Evolutionary conservation across 192 early-diverging fungal species (phyloP).

Genomic region (Tieghemiomyces parasiticus): DNA sequence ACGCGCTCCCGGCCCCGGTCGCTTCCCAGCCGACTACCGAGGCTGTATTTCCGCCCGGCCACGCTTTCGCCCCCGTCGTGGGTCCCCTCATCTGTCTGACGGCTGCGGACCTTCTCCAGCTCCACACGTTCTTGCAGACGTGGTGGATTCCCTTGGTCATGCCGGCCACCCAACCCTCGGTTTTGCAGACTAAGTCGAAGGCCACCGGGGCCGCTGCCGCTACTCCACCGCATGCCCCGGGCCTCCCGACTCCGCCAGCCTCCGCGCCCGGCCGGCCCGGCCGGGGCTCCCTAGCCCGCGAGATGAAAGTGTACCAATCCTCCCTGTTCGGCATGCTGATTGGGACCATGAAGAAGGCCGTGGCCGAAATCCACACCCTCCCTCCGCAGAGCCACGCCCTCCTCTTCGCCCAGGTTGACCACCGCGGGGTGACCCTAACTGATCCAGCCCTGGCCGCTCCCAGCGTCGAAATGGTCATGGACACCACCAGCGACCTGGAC

Average conservation of each 20-base stretch:
- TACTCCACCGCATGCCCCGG: neutral
- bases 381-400: neutral
- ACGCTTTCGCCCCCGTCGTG: neutral
- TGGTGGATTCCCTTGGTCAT: constrained; percentile 8
- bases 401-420: neutral
- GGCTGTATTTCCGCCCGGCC: neutral
- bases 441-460: neutral
- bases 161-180: neutral
- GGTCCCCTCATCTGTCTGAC: constrained; percentile 2
- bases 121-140: neutral
- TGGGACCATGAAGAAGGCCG: constrained; percentile 5
- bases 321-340: constrained; percentile 6
- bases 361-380: neutral
- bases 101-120: neutral
- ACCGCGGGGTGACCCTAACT: neutral
- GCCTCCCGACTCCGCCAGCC: neutral
- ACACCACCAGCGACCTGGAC: neutral
- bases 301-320: constrained; percentile 7
- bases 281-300: neutral
- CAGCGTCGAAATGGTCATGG: neutral
- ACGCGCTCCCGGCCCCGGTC: neutral
- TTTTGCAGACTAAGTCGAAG: neutral
- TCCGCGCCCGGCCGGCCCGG: neutral
- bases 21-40: neutral
- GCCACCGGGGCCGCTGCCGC: neutral